Evolutionary conservation across 352 stramenopile species (phyloP).

Genomic region (Pythium brassicae): DNA sequence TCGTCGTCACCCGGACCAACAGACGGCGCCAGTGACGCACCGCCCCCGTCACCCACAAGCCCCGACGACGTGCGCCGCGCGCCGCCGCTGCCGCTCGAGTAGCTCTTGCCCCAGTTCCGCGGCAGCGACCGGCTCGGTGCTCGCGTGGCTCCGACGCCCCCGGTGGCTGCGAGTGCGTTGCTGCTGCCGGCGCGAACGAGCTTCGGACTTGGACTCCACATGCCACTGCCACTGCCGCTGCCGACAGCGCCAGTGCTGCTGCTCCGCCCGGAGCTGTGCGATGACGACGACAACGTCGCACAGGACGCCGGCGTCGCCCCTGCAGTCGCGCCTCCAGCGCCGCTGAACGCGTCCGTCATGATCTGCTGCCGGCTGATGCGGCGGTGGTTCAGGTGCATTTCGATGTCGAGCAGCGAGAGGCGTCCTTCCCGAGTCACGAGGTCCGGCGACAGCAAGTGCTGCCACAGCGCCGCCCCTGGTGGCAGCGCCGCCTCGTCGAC

Average conservation of each 20-base stretch:
- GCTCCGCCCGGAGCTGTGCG: conserved; percentile 1
- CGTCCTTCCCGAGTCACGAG: conserved; percentile 30
- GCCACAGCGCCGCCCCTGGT: conserved; percentile 15
- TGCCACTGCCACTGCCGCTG: conserved; percentile 10
- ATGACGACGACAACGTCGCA: neutral
- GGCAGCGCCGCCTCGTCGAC: conserved; percentile 15
- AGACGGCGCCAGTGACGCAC: neutral
- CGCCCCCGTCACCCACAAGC: conserved; percentile 12
- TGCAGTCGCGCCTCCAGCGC: neutral
- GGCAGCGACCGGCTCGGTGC: conserved; percentile 36
- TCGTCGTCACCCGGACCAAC: conserved; percentile 3
- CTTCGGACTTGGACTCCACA: conserved; percentile 25
- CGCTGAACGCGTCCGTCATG: conserved; percentile 1
- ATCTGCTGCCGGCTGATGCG: conserved; percentile 36
- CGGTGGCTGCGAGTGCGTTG: neutral
- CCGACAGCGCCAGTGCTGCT: conserved; percentile 12
- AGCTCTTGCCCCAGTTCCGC: conserved; percentile 65
- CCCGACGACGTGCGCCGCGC: conserved; percentile 25
- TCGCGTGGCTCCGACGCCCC: conserved; percentile 2
- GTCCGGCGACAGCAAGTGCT: conserved; percentile 52
- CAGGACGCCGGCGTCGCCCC: neutral
- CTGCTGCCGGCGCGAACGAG: neutral
- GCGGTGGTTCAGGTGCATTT: conserved; percentile 50
- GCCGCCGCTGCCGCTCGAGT: conserved; percentile 19
- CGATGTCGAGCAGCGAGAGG: conserved; percentile 44